Conservation (phyloP, 306 rosid species). For the Acacia crassicarpa region DNA sequence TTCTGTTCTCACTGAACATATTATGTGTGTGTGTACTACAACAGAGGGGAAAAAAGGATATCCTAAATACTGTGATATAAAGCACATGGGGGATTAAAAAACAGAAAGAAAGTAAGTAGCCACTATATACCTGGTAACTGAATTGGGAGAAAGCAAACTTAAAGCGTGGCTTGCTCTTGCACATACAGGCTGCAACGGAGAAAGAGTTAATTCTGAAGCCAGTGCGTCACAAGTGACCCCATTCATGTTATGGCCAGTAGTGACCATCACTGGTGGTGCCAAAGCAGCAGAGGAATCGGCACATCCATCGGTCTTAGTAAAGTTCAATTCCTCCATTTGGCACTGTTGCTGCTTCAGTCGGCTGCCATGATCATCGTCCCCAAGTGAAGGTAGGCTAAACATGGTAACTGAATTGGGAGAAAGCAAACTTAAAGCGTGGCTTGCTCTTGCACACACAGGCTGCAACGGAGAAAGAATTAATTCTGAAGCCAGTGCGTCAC, state of each 20-base stretch:
- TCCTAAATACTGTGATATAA: neutral
- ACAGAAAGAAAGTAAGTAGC: neutral
- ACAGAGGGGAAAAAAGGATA: too few species aligned
- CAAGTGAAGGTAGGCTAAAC: neutral
- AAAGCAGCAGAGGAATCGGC: neutral
- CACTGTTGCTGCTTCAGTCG: neutral
- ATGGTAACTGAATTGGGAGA: neutral
- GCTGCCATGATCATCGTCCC: neutral
- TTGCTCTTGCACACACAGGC: neutral
- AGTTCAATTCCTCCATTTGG: neutral
- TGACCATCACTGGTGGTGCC: neutral
- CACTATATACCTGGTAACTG: neutral
- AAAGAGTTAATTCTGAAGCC: neutral
- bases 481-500: neutral
- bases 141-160: neutral
- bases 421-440: neutral
- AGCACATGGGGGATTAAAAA: neutral
- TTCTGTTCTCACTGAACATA: neutral
- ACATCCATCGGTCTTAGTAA: neutral
- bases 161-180: neutral
- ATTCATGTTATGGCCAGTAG: neutral
- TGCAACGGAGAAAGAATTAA: neutral
- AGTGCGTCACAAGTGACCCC: neutral
- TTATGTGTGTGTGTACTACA: too few species aligned
- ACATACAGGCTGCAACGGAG: neutral